Evolutionary conservation across 352 stramenopile species (phyloP).

Genomic region (Elongisporangium undulatum): DNA sequence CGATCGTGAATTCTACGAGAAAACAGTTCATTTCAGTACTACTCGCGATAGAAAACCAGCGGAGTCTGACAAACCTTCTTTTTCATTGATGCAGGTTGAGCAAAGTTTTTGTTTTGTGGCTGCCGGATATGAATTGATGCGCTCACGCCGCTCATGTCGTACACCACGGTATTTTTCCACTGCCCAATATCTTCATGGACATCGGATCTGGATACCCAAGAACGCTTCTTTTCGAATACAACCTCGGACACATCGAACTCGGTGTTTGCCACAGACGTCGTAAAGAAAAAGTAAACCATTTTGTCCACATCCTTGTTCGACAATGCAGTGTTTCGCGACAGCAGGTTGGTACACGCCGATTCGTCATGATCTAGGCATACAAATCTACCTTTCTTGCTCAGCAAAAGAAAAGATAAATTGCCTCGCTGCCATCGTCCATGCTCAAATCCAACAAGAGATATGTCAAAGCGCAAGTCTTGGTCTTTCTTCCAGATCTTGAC

Average conservation of each 20-base stretch:
- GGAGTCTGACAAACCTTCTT: background rate
- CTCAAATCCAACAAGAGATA: slow-evolving; percentile 63
- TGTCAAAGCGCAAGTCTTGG: slow-evolving; percentile 54
- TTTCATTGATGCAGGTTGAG: slow-evolving; percentile 8
- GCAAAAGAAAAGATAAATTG: slow-evolving; percentile 55
- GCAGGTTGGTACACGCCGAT: slow-evolving; percentile 38
- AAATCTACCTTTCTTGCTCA: slow-evolving; percentile 36
- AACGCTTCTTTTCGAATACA: slow-evolving; percentile 35
- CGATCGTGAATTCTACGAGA: slow-evolving; percentile 7
- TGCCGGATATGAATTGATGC: slow-evolving; percentile 32
- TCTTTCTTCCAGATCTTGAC: slow-evolving; percentile 75
- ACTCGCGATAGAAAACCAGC: background rate
- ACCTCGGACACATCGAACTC: slow-evolving; percentile 35
- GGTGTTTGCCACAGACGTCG: slow-evolving; percentile 48
- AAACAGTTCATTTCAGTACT: background rate
- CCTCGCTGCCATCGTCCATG: slow-evolving; percentile 58
- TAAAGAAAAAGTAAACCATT: slow-evolving; percentile 63
- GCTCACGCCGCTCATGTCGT: slow-evolving; percentile 48
- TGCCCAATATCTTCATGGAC: slow-evolving; percentile 39
- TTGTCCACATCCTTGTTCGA: slow-evolving; percentile 33
- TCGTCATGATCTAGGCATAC: slow-evolving; percentile 54
- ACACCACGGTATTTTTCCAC: slow-evolving; percentile 47
- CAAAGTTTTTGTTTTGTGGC: slow-evolving; percentile 41
- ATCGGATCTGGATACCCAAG: slow-evolving; percentile 38
- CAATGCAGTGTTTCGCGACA: slow-evolving; percentile 21